phyloP scores from a whole-genome alignment of 208 protist species.

The Trypanosoma caninum region DNA sequence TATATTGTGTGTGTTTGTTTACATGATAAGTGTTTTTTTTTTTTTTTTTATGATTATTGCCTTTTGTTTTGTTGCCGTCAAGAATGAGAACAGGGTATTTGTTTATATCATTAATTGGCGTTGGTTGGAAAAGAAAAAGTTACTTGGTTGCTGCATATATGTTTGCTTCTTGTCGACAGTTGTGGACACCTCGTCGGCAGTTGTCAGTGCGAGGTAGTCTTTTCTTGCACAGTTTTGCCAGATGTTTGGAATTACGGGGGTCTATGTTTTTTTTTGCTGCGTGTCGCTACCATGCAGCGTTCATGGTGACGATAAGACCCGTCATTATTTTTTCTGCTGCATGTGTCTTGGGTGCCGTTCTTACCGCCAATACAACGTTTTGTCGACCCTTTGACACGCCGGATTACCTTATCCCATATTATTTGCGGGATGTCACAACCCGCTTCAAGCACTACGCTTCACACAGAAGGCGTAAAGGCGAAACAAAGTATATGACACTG shows the following conservation, averaged over 20 bases:
- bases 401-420: constrained; percentile 85
- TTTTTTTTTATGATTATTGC: not conserved
- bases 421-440: constrained; percentile 72
- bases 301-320: not conserved
- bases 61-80: not conserved
- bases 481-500: constrained; percentile 71
- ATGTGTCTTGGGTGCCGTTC: constrained; percentile 10
- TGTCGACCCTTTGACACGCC: constrained; percentile 76
- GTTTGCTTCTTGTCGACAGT: not conserved
- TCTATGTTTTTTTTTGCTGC: constrained; percentile 1
- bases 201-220: not conserved
- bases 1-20: too few species aligned
- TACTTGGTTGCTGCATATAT: too few species aligned
- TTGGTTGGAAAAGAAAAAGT: not conserved
- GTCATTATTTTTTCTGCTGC: constrained; percentile 6
- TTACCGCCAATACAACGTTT: constrained; percentile 27
- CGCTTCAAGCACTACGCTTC: constrained; percentile 89
- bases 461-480: constrained; percentile 48
- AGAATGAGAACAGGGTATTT: too few species aligned
- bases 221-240: too few species aligned
- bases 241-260: not conserved
- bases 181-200: not conserved
- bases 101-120: not conserved
- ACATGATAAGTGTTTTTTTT: not conserved
- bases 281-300: not conserved